Conservation (phyloP, 129 eudicot genomes). For the Arctium lappa region DNA sequence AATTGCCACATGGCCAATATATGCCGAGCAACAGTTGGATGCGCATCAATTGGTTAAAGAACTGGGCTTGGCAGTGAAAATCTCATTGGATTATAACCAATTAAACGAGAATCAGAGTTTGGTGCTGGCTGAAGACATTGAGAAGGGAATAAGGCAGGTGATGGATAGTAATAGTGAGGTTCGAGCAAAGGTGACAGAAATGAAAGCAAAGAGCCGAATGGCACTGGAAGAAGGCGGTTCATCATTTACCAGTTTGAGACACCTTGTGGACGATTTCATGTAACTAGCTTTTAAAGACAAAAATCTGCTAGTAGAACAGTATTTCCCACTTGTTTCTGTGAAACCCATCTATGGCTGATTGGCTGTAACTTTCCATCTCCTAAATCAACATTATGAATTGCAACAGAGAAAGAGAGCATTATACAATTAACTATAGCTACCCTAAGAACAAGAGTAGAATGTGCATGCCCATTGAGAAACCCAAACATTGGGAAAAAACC, state of each 20-base stretch:
- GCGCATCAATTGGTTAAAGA: slow-evolving; percentile 20
- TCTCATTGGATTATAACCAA: not conserved
- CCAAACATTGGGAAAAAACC: not conserved
- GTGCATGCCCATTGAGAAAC: slow-evolving; percentile 4
- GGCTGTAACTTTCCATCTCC: not conserved
- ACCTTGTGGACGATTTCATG: slow-evolving; percentile 11
- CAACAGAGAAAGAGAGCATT: not conserved
- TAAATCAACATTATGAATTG: not conserved
- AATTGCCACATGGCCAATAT: slow-evolving; percentile 21
- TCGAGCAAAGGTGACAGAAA: slow-evolving; percentile 1
- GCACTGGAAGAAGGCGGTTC: slow-evolving; percentile 14
- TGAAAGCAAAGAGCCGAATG: slow-evolving; percentile 18
- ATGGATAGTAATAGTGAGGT: slow-evolving; percentile 9
- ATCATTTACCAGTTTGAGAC: not conserved
- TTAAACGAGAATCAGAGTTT: not conserved
- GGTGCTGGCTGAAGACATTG: slow-evolving; percentile 7
- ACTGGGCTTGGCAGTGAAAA: slow-evolving; percentile 17
- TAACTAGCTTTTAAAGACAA: not conserved
- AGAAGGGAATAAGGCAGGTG: slow-evolving; percentile 8
- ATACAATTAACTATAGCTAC: not conserved
- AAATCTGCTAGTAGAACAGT: not conserved
- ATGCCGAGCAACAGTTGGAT: slow-evolving; percentile 17
- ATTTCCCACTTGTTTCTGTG: too few species aligned
- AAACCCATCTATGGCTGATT: not conserved
- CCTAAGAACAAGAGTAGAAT: not conserved